Conservation (phyloP, 116 monocot species). For the Posidonia oceanica region DNA sequence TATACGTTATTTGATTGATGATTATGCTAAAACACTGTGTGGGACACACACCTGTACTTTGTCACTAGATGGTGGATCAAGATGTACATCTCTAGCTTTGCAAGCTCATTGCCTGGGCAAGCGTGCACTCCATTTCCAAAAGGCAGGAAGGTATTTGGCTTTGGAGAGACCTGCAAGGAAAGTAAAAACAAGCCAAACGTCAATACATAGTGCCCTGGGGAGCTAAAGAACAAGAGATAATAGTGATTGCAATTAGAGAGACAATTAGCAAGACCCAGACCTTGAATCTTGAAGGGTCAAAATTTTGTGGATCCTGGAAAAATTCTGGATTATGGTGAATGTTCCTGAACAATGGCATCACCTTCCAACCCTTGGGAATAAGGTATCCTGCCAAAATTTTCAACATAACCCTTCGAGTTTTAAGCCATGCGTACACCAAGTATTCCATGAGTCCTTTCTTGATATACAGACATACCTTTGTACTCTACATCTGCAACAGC, state of each 20-base stretch:
- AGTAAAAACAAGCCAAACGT: not conserved
- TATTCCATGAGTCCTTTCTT: too few species aligned
- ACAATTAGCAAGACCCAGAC: constrained; percentile 16
- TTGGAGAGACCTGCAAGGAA: constrained; percentile 38
- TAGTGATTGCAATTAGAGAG: too few species aligned
- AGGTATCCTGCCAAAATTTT: too few species aligned
- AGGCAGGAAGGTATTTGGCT: constrained; percentile 73
- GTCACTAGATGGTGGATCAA: constrained; percentile 68
- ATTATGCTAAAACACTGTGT: too few species aligned
- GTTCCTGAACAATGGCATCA: constrained; percentile 91
- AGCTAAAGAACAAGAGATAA: too few species aligned
- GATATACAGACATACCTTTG: constrained; percentile 34
- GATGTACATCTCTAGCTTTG: constrained; percentile 76
- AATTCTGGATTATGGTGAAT: constrained; percentile 79
- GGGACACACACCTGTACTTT: constrained; percentile 40
- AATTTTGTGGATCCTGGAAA: constrained; percentile 55
- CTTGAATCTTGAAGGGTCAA: constrained; percentile 80
- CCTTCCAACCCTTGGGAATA: constrained; percentile 72
- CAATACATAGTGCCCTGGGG: not conserved
- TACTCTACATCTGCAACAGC: constrained; percentile 81
- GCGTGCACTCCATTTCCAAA: constrained; percentile 86
- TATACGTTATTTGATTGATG: too few species aligned
- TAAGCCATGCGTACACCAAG: too few species aligned
- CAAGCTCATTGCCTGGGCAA: constrained; percentile 91
- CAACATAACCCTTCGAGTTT: too few species aligned